Percentiles rank a stretch among this genome's conserved stretches.
Evolutionary conservation across 805 yeast genomes (phyloP).

Genomic region (Sugiyamaella chiloensis): DNA sequence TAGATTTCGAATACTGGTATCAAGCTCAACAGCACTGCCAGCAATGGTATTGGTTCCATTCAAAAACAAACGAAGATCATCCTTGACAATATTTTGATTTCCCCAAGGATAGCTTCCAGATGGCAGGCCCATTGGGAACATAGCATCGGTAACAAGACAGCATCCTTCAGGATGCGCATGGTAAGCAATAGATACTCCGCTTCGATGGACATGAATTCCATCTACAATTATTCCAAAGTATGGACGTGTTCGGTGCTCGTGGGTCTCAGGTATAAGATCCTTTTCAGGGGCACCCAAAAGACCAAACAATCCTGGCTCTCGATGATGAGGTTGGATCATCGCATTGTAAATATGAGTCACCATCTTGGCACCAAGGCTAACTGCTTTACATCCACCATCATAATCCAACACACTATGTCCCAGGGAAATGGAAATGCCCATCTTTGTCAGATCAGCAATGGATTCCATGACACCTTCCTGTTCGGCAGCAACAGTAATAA

Average conservation of each 20-base stretch:
- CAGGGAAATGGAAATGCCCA: conserved; percentile 41
- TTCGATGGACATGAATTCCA: conserved; percentile 58
- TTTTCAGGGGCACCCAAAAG: conserved; percentile 37
- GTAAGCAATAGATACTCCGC: conserved; percentile 50
- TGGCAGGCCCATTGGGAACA: conserved; percentile 53
- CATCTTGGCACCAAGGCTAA: conserved; percentile 54
- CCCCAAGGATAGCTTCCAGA: conserved; percentile 57
- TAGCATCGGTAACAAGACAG: conserved; percentile 57
- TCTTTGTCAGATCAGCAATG: conserved; percentile 38
- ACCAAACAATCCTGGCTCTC: conserved; percentile 57
- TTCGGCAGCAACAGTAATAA: conserved; percentile 54
- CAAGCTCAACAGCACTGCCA: conserved; percentile 57
- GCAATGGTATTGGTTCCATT: conserved; percentile 58
- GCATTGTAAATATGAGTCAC: conserved; percentile 60
- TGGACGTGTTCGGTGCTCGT: conserved; percentile 32
- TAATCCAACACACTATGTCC: conserved; percentile 46
- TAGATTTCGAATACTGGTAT: conserved; percentile 49
- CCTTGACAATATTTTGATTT: conserved; percentile 45
- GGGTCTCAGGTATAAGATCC: conserved; percentile 15
- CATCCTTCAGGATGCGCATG: conserved; percentile 51
- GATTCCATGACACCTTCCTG: conserved; percentile 44
- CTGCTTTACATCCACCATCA: conserved; percentile 40
- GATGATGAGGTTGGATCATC: conserved; percentile 57
- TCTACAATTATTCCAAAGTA: conserved; percentile 55
- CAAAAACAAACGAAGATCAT: conserved; percentile 45